Base-by-base conservation (phyloP, 805 yeast species). In the Kazachstania viticola region DNA sequence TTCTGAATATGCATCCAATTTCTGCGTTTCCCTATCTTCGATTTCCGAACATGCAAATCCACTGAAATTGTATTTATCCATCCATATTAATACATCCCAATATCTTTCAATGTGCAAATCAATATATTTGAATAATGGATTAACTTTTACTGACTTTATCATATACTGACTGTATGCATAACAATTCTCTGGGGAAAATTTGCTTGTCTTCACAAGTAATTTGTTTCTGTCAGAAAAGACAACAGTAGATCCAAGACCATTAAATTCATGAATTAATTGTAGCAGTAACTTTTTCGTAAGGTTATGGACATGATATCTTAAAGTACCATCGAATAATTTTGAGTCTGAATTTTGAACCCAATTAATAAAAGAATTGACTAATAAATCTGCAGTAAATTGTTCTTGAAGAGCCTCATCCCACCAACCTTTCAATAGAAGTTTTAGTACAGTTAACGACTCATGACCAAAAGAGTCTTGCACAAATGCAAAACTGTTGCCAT, bases 1-100 rank as follows among this genome's bases (percentile, higher is more conserved):
- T 30, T 74, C 65, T 1, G 81, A 75, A 28, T 58, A 50, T 1
- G 61, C 64, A 25, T 47, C 44, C 16, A 56, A 42, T 19, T 60
- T 62, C 36, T 64, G 69, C 13, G 47, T 54, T 14, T 58, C 63
- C 9, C 39, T 40, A 8, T 58, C 64, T 14, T 55, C 41, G 13
- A 64, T 55, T 33, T 56, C 56, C 11, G 50, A 35, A 41, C 71
- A 62, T 0, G 69, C 67, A 30, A 70, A 53, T 5, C 98, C 99
- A 27, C 93, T 80, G 54, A 67, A 85, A 49, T 91, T 91, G 46
- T 71, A 73, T 44, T 79, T 76, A 51, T 91, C 95, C 94, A 88
- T 81, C 97, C 96, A 93, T 2, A 91, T 60, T 40, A 91, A 60
- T n/a, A 79, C 48, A 52, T 91, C 96, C 98, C 98, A 91, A 49